Evolutionary conservation across 148 eudicot genomes (phyloP).

Genomic region (Chenopodium quinoa): DNA sequence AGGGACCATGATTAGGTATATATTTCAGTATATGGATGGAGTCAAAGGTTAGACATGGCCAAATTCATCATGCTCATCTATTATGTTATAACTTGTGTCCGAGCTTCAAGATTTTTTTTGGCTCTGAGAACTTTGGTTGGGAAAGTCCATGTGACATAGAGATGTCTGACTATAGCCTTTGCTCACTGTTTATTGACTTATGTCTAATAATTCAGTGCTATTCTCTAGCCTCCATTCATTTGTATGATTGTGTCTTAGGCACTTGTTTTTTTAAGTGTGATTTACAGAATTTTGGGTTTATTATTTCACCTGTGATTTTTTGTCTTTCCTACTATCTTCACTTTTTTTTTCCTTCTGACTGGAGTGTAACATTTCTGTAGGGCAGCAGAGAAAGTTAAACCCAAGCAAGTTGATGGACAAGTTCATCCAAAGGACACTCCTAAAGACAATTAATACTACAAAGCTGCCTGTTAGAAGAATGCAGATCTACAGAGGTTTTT

Average conservation of each 20-base stretch:
- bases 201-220: neutral
- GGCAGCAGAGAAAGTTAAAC: conserved; percentile 35
- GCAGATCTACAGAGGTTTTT: neutral
- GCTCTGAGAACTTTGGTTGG: conserved; percentile 8
- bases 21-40: neutral
- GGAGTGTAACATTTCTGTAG: conserved; percentile 16
- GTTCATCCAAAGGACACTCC: conserved; percentile 28
- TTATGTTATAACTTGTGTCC: neutral
- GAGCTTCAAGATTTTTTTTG: neutral
- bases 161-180: neutral
- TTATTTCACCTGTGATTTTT: neutral
- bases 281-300: neutral
- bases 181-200: neutral
- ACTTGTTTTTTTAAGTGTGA: neutral
- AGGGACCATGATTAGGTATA: neutral
- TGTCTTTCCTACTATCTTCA: neutral
- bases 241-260: neutral
- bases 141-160: neutral
- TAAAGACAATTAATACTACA: conserved; percentile 29
- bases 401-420: conserved; percentile 34
- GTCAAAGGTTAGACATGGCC: neutral
- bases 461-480: neutral
- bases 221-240: neutral
- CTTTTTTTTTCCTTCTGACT: neutral
- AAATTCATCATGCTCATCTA: neutral